Evolutionary conservation across 2,329 filamentous ascomycete species (phyloP).

Genomic region (Ascochyta lentis): DNA sequence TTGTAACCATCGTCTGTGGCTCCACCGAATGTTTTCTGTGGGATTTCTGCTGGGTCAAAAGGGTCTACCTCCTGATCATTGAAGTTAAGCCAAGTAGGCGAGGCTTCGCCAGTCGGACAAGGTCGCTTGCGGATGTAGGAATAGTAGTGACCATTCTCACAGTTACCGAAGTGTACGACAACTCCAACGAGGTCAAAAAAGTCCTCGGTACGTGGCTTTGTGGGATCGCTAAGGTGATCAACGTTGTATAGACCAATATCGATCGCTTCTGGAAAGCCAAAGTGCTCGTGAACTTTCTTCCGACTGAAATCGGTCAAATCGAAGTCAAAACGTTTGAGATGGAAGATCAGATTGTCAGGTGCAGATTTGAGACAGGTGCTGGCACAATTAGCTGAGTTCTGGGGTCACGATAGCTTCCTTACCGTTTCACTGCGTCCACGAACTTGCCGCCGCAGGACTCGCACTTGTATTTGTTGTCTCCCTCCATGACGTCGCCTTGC

Average conservation of each 20-base stretch:
- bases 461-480: slow-evolving; percentile 98
- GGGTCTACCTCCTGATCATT: slow-evolving; percentile 84
- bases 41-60: slow-evolving; percentile 78
- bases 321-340: slow-evolving; percentile 87
- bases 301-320: slow-evolving; percentile 78
- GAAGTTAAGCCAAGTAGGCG: slow-evolving; percentile 80
- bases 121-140: slow-evolving; percentile 89
- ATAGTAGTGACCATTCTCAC: slow-evolving; percentile 96
- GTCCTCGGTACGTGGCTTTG: slow-evolving; percentile 67
- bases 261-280: slow-evolving; percentile 82
- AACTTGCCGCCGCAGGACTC: slow-evolving; percentile 81
- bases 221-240: slow-evolving; percentile 75
- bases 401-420: slow-evolving; percentile 22
- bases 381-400: slow-evolving; percentile 19
- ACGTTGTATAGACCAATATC: slow-evolving; percentile 91
- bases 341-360: slow-evolving; percentile 93
- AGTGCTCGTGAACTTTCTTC: slow-evolving; percentile 95
- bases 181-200: slow-evolving; percentile 94
- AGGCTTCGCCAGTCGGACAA: slow-evolving; percentile 53
- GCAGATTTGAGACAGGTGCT: slow-evolving; percentile 91
- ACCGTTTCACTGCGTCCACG: slow-evolving; percentile 92
- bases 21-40: slow-evolving; percentile 72
- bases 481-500: slow-evolving; percentile 94
- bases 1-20: slow-evolving; percentile 42
- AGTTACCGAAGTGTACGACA: slow-evolving; percentile 89